Evolutionary conservation across 768 basidiomycete genomes (phyloP), one percentile per base, ranked within the genome.

Genomic region (Rhizopogon vesiculosus): DNA sequence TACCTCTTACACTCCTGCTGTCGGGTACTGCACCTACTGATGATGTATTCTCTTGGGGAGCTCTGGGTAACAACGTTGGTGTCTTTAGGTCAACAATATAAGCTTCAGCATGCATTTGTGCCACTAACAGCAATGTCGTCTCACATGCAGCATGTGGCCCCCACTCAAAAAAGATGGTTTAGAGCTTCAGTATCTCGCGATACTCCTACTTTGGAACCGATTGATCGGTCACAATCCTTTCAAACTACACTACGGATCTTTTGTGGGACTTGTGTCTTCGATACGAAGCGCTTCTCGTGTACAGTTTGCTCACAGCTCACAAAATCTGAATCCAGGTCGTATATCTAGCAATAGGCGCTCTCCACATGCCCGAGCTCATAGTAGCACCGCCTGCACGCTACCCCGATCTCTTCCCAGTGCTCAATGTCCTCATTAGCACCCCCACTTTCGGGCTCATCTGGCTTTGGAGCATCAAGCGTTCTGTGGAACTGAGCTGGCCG

Each of bases 381-480:
- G 44, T 89, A 35, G 40, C 73, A 2, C 85, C 93, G 7, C 92
- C 93, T 4, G 62, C 78, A 5, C 85, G 87, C 56, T 89, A 92
- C 60, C 95, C 92, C 0, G 92, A 96, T 68, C 69, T 97, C 41
- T 97, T 83, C 66, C 74, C 88, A 0, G 92, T 95, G 1, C 74
- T 93, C 40, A 98, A 97, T 67, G 22, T 22, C 22, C 22, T 22
- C 22, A 22, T 22, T 2, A 22, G 22, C 22, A 22, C 22, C 1
- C 22, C 22, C 22, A 2, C 2, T 22, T 22, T 22, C 22, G 22
- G 22, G 22, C 67, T 91, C 29, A 77, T 82, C n/a, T 98, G 91
- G 91, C 64, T 93, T 13, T 97, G 93, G 93, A 90, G 89, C 49
- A 84, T 93, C 67, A 87, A 86, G 60, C 85, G 88, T 48, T 81